Conservation (phyloP, 2,329 filamentous ascomycete species). For the Colletotrichum melonis region DNA sequence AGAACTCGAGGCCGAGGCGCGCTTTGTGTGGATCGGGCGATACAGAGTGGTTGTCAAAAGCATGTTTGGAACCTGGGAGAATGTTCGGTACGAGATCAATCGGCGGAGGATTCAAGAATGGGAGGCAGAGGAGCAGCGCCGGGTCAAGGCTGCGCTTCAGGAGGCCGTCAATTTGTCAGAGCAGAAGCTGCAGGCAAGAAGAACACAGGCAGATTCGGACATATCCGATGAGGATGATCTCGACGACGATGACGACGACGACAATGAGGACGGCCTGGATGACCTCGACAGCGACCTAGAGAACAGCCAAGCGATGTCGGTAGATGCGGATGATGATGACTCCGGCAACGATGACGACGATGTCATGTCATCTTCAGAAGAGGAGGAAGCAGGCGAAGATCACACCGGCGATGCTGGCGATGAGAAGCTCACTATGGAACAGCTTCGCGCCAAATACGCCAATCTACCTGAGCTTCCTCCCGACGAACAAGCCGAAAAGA, state of each 20-base stretch:
- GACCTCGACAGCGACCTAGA: conserved; percentile 49
- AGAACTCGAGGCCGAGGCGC: conserved; percentile 83
- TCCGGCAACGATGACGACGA: conserved; percentile 51
- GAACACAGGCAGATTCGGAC: conserved; percentile 65
- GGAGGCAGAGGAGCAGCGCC: conserved; percentile 73
- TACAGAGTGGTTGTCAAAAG: conserved; percentile 78
- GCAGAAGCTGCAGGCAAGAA: conserved; percentile 73
- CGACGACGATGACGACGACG: conserved; percentile 62
- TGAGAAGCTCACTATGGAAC: conserved; percentile 75
- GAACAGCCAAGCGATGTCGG: conserved; percentile 54
- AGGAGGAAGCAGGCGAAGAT: conserved; percentile 67
- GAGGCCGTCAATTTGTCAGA: conserved; percentile 80
- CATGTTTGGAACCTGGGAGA: conserved; percentile 71
- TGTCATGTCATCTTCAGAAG: conserved; percentile 72
- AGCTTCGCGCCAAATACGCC: conserved; percentile 76
- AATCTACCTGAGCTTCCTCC: conserved; percentile 64
- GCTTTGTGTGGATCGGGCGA: conserved; percentile 71
- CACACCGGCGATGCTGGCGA: conserved; percentile 59
- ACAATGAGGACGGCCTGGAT: conserved; percentile 55
- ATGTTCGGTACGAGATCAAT: conserved; percentile 71
- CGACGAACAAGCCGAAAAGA: conserved; percentile 39
- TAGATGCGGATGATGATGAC: conserved; percentile 52
- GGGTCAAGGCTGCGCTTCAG: conserved; percentile 76
- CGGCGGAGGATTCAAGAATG: conserved; percentile 68
- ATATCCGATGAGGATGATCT: conserved; percentile 56